Conservation (phyloP, 768 basidiomycete genomes). For the Phaeotremella fagi region DNA sequence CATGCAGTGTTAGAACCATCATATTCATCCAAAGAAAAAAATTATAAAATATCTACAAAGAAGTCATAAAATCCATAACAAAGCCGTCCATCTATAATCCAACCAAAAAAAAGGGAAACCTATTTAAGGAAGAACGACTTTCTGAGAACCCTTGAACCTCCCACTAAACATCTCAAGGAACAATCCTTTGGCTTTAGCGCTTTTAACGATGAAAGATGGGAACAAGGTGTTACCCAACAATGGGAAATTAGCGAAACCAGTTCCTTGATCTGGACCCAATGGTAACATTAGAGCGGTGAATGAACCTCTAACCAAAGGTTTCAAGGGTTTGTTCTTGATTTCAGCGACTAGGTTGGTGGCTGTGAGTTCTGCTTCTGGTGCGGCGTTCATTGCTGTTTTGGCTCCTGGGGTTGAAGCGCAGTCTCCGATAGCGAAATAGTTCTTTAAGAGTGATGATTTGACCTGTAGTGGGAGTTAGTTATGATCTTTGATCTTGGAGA, state of each 20-base stretch:
- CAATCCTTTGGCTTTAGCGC: slow-evolving; percentile 84
- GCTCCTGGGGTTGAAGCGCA: slow-evolving; percentile 33
- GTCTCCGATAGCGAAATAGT: slow-evolving; percentile 45
- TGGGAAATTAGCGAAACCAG: slow-evolving; percentile 21
- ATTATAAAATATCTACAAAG: background rate
- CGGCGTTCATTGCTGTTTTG: slow-evolving; percentile 29
- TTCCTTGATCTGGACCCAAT: slow-evolving; percentile 19
- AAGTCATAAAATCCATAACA: background rate
- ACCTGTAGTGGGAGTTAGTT: slow-evolving; percentile 11
- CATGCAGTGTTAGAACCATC: no score
- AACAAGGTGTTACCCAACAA: slow-evolving; percentile 89
- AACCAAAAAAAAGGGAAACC: background rate
- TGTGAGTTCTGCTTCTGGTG: slow-evolving; percentile 9
- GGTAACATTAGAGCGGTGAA: slow-evolving; percentile 65
- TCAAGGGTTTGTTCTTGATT: slow-evolving; percentile 17
- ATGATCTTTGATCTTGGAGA: background rate
- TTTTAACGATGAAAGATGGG: slow-evolving; percentile 90
- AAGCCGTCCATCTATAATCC: background rate
- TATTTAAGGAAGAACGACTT: background rate
- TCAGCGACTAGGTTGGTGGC: slow-evolving; percentile 33
- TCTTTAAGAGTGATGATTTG: slow-evolving; percentile 18
- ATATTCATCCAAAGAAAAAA: background rate
- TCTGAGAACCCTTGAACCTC: slow-evolving; percentile 56
- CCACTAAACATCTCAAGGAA: slow-evolving; percentile 66
- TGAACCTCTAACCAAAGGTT: slow-evolving; percentile 54